Base-by-base conservation (phyloP, 2,329 filamentous ascomycete species). In the Didymella glomerata region DNA sequence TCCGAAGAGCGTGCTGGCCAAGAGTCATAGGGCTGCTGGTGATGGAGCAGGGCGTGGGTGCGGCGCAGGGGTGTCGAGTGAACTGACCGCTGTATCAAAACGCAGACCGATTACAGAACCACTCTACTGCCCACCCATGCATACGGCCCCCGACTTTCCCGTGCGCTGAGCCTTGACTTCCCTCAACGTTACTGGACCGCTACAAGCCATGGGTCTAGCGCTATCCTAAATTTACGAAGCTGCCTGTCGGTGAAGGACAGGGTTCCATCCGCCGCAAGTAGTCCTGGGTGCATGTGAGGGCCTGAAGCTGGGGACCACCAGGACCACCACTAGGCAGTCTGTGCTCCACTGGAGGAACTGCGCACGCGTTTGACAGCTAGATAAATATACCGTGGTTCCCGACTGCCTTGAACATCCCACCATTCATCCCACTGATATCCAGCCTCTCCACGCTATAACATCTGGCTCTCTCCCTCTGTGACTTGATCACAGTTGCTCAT, bases 371-470 rank as follows among this genome's bases (percentile, higher is more conserved):
- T 54, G 58, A 69, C 62, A 60, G 67, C 67, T 58, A 71, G 68
- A 71, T 71, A 71, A 70, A 71, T 71, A 71, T 66, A 70, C 66
- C 63, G 58, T 63, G 54, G 51, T 65, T 63, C 67, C 68, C 68
- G 65, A 61, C 49, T 66, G 61, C 61, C 57, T 64, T 55, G 36
- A 67, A 60, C 61, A 71, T 71, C 68, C 56, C 64, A 57, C 58
- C 62, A 42, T 54, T 55, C 58, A 67, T 64, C 58, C 52, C 60
- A 58, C 62, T 64, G 52, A 51, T 34, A 59, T 30, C 58, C 51
- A 62, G 48, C 61, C 63, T 58, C 57, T 58, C 54, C 56, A 51
- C 60, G 34, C 61, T 63, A 47, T 47, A 54, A 63, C 68, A 66
- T 62, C 67, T 65, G 48, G 56, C 48, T 44, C 44, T 49, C 46